Evolutionary conservation across 2,329 filamentous ascomycete species (phyloP).

Genomic region (Colletotrichum sidae): DNA sequence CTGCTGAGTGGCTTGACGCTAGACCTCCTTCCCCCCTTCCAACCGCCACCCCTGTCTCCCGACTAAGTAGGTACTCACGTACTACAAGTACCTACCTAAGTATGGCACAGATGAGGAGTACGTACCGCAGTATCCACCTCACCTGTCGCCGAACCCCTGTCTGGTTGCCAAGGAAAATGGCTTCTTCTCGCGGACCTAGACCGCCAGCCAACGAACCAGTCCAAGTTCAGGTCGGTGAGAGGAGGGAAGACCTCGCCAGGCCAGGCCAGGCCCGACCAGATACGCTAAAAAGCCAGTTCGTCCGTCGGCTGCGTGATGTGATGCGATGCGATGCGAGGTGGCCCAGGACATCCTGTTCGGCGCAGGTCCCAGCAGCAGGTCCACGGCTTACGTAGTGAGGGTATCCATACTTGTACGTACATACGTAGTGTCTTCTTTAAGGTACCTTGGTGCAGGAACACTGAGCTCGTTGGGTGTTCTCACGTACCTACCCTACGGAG

Average conservation of each 20-base stretch:
- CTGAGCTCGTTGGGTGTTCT: too few species aligned
- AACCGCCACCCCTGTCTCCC: conserved; percentile 18
- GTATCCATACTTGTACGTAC: too few species aligned
- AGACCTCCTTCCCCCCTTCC: conserved; percentile 36
- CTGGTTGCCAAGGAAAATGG: conserved; percentile 17
- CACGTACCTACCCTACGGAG: too few species aligned
- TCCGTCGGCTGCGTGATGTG: too few species aligned
- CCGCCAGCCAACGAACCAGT: conserved; percentile 24
- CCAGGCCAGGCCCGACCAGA: not conserved
- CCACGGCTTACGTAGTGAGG: too few species aligned
- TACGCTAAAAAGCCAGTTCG: too few species aligned
- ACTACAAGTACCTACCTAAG: not conserved
- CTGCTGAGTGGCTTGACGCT: conserved; percentile 34
- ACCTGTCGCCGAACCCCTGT: conserved; percentile 6
- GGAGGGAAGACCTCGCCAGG: conserved; percentile 1
- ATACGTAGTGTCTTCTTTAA: too few species aligned
- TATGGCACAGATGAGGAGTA: not conserved
- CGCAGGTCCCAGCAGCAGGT: too few species aligned
- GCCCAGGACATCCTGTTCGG: too few species aligned
- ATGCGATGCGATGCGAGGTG: too few species aligned
- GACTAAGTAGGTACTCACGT: not conserved
- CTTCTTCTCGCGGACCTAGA: conserved; percentile 3
- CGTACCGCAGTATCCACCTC: too few species aligned
- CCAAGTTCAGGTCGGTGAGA: conserved; percentile 10
- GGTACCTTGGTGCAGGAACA: too few species aligned